Conservation (phyloP, 2,329 filamentous ascomycete species). For the Fusarium nisikadoi region DNA sequence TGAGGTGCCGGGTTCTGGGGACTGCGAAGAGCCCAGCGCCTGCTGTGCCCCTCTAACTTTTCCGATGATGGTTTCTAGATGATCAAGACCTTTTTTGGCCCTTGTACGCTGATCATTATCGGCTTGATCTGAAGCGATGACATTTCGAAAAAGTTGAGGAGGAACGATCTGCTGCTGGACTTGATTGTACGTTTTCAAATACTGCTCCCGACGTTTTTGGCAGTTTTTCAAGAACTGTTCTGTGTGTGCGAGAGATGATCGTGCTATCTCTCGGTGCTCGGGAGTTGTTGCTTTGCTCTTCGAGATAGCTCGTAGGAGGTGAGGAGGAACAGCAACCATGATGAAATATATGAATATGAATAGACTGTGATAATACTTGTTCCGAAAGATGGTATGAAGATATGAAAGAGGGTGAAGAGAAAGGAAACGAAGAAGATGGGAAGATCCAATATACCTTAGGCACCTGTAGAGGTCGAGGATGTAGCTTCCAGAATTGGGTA, state of each 20-base stretch:
- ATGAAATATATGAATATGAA: neutral
- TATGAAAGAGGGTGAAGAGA: neutral
- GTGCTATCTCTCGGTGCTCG: constrained; percentile 51
- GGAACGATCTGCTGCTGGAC: constrained; percentile 51
- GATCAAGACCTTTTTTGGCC: constrained; percentile 52
- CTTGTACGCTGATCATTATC: constrained; percentile 53
- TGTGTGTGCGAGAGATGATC: constrained; percentile 49
- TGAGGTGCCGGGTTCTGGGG: neutral
- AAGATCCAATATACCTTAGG: neutral
- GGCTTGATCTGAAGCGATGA: constrained; percentile 48
- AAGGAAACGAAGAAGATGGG: fast-evolving
- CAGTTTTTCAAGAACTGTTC: constrained; percentile 43
- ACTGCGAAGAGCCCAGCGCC: constrained; percentile 8
- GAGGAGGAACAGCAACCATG: constrained; percentile 52
- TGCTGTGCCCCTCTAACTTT: constrained; percentile 34
- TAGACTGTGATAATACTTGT: neutral
- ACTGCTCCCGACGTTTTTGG: constrained; percentile 46
- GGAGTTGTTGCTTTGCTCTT: constrained; percentile 51
- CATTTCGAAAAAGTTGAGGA: constrained; percentile 51
- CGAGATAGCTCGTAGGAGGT: constrained; percentile 57
- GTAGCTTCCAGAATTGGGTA: neutral
- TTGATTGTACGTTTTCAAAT: neutral
- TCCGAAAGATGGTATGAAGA: neutral
- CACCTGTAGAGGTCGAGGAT: neutral
- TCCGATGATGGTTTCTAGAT: constrained; percentile 49